Base-by-base conservation (phyloP, 202 grass and related monocot genomes). In the Schoenoplectus triqueter region DNA sequence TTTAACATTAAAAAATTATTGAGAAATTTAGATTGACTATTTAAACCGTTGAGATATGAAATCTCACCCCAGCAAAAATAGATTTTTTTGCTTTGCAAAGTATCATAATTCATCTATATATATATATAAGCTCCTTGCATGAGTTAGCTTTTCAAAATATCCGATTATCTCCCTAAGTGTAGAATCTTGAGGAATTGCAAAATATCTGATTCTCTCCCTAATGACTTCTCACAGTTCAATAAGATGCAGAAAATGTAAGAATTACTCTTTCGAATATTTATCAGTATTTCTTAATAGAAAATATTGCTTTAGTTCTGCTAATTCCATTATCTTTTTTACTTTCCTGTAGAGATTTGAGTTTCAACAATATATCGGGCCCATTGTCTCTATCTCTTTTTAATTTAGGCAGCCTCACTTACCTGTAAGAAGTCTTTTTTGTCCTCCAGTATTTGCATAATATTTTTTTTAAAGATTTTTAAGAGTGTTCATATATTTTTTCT, bases 281-380 rank as follows among this genome's bases (percentile, higher is more conserved):
- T 22, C 41, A 81, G n/a, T 81, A 57, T 55, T 57, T 21, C 51
- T 77, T 15, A 31, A 59, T 77, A 56, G 2, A 78, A 41, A 10
- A 31, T 31, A 31, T 31, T 31, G 31, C 31, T 31, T 31, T 60
- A 39, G 39, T 78, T 78, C 6, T 60, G 22, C 54, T 78, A 17
- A 78, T 42, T 44, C 31, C 14, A 60, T 87, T 56, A 10, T 78
- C 46, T 15, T 63, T 63, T 52, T 67, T 31, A 68, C 31, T 31
- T 31, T 0, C 11, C 57, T 87, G 65, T 80, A 95, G 95, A 65
- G 95, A 98, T 93, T 87, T 98, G 86, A 95, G 95, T 66, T 98
- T 95, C 80, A 98, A 98, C 88, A 93, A 98, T 83, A 95, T 98
- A 81, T 93, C 85, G 41, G 92, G 95, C 21, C 84, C 88, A 86